Evolutionary conservation across 2,329 filamentous ascomycete genomes (phyloP).

Genomic region (Neonectria punicea): DNA sequence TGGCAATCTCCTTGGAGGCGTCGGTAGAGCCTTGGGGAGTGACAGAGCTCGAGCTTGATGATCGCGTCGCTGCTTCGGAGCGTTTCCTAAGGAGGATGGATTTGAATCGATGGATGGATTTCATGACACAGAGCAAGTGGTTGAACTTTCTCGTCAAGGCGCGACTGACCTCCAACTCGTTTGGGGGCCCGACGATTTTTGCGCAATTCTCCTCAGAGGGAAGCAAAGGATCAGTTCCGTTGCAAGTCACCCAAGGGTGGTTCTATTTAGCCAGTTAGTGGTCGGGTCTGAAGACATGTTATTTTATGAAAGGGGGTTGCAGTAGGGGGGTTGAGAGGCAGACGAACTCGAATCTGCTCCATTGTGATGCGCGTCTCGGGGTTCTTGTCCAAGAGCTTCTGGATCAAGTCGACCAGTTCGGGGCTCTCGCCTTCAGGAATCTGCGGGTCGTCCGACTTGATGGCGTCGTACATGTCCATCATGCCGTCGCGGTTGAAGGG

Average conservation of each 20-base stretch:
- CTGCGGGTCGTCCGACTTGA: slow-evolving; percentile 74
- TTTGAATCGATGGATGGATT: slow-evolving; percentile 92
- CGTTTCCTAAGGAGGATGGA: slow-evolving; percentile 63
- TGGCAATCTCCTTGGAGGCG: slow-evolving; percentile 48
- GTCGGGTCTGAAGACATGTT: background rate
- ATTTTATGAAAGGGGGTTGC: background rate
- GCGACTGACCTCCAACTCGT: slow-evolving; percentile 87
- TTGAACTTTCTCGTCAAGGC: slow-evolving; percentile 93
- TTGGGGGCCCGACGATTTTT: slow-evolving; percentile 82
- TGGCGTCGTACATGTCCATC: slow-evolving; percentile 89
- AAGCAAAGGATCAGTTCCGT: slow-evolving; percentile 80
- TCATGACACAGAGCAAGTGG: slow-evolving; percentile 87
- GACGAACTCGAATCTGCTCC: slow-evolving; percentile 79
- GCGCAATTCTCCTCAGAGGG: slow-evolving; percentile 87
- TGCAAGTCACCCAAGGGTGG: slow-evolving; percentile 92
- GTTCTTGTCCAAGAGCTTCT: slow-evolving; percentile 82
- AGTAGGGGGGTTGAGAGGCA: background rate
- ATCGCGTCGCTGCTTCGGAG: slow-evolving; percentile 9
- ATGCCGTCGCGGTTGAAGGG: slow-evolving; percentile 85
- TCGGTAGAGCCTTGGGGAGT: slow-evolving; percentile 29
- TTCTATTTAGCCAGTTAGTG: slow-evolving; percentile 63
- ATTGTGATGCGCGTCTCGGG: slow-evolving; percentile 85
- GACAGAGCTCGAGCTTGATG: slow-evolving; percentile 24
- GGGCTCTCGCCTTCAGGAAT: slow-evolving; percentile 73
- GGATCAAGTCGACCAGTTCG: slow-evolving; percentile 79